These are phyloP conservation scores for Oehlia diaphana DNA, from an alignment of 192 early-diverging fungal species.

Conservation along the genomic window DNA sequence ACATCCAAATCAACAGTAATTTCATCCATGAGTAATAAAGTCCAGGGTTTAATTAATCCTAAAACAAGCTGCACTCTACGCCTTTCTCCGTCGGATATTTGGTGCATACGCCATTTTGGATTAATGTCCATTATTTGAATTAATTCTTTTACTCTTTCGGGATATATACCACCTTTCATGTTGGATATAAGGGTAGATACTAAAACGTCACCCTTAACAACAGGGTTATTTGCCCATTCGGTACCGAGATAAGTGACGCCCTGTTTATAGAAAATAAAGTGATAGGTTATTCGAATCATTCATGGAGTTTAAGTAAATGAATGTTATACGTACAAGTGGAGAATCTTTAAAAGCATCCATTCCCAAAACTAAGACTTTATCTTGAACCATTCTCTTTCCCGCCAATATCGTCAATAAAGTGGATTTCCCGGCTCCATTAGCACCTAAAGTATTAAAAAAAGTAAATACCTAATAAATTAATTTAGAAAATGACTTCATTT, in stretches of 20 bases:
- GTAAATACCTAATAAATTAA: not conserved
- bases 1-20: slow-evolving; percentile 83
- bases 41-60: slow-evolving; percentile 69
- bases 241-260: slow-evolving; percentile 77
- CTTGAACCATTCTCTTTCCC: slow-evolving; percentile 66
- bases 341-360: slow-evolving; percentile 66
- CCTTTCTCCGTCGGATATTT: slow-evolving; percentile 68
- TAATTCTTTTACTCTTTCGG: slow-evolving; percentile 57
- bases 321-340: slow-evolving; percentile 40
- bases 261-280: slow-evolving; percentile 28
- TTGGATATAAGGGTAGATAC: slow-evolving; percentile 67
- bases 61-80: slow-evolving; percentile 74
- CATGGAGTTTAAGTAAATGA: not conserved
- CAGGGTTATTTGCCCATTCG: slow-evolving; percentile 77
- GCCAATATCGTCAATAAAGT: slow-evolving; percentile 70
- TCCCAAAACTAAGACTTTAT: slow-evolving; percentile 57
- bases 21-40: slow-evolving; percentile 72
- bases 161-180: slow-evolving; percentile 60
- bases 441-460: slow-evolving; percentile 12
- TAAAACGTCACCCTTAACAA: slow-evolving; percentile 66
- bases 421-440: slow-evolving; percentile 54
- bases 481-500: not conserved
- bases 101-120: slow-evolving; percentile 64
- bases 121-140: slow-evolving; percentile 73
- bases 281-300: not conserved